Conservation (phyloP, 805 yeast species). For the Pichia membranifaciens region DNA sequence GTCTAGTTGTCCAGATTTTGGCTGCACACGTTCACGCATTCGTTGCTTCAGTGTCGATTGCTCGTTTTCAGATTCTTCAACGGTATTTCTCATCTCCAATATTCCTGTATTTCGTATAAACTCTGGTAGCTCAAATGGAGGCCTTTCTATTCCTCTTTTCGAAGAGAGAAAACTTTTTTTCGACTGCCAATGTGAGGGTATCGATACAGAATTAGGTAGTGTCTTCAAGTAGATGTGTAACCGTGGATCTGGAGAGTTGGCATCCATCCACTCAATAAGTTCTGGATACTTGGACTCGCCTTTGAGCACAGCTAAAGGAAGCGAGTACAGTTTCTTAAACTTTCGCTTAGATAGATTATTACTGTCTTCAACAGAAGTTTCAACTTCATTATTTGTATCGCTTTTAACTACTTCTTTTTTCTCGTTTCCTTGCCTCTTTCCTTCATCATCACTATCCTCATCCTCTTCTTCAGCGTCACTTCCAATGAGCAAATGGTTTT, state of each 20-base stretch:
- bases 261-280: conserved; percentile 76
- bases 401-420: neutral
- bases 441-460: neutral
- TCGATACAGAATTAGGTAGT: conserved; percentile 59
- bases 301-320: conserved; percentile 66
- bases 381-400: neutral
- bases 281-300: conserved; percentile 58
- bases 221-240: conserved; percentile 60
- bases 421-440: neutral
- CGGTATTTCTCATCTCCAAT: conserved; percentile 70
- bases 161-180: conserved; percentile 70
- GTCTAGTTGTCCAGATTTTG: conserved; percentile 80
- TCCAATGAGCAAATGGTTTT: conserved; percentile 8
- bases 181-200: conserved; percentile 80
- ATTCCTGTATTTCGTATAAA: conserved; percentile 81
- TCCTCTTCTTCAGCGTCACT: conserved; percentile 12
- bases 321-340: conserved; percentile 44
- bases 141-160: conserved; percentile 58
- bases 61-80: conserved; percentile 37
- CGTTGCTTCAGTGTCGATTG: conserved; percentile 54
- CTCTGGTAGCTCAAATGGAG: conserved; percentile 71
- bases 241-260: conserved; percentile 75
- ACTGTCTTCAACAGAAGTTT: neutral
- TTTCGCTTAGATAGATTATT: conserved; percentile 42
- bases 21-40: conserved; percentile 81